Evolutionary conservation across 2,329 filamentous ascomycete genomes (phyloP), one percentile per base, ranked within the genome.

Genomic region (Bipolaris victoriae): DNA sequence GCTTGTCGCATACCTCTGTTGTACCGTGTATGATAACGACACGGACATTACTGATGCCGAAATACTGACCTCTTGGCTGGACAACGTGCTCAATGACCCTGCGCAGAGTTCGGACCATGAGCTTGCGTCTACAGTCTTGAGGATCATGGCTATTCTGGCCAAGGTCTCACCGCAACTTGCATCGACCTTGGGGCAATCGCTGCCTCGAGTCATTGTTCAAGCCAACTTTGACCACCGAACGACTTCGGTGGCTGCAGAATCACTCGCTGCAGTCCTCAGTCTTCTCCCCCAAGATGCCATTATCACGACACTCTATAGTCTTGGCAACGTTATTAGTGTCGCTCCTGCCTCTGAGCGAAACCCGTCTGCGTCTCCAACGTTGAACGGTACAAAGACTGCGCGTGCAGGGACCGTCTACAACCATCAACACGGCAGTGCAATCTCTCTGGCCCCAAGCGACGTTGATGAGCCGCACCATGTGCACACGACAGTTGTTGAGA

Each of bases 261-360:
- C 90, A 66, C 81, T 99, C 33, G 92, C 93, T 2, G 89, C 88
- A 64, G 87, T 96, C 16, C 81, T 99, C 53, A 89, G 88, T 65
- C 83, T 89, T 68, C 83, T 98, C 11, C 96, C 95, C 1, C 90
- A 96, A 67, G 95, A 99, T 79, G 89, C 92, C 35, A 86, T 97
- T 35, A 98, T 99, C 64, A 96, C 93, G 5, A 98, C 93, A 1
- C 81, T 99, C 9, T 99, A 99, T 77, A 95, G 92, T 0, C 83
- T 99, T n/a, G 95, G 95, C 18, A 99, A 99, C 72, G 90, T 97
- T 3, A 82, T 99, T 13, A 97, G 92, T 66, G 88, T 92, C 5
- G 87, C 85, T 45, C 82, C 83, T 6, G 79, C 78, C 16, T 69
- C 80, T 33, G 84, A 86, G 29, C 81, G 81, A 60, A 75, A 63